Evolutionary conservation across 73 alveolate species (phyloP).

Genomic region (Breviolum minutum): DNA sequence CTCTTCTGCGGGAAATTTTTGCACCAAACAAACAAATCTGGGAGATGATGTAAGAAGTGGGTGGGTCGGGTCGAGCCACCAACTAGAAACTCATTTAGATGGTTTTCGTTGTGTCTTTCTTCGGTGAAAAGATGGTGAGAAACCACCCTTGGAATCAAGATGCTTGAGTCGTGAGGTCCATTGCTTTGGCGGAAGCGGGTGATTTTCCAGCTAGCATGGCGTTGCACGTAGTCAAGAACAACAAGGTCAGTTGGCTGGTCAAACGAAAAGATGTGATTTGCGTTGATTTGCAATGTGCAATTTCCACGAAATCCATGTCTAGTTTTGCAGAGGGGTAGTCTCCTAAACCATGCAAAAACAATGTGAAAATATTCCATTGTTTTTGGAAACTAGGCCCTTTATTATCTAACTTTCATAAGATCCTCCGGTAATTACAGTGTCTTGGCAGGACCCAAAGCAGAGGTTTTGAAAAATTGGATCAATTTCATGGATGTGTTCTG

Average conservation of each 20-base stretch:
- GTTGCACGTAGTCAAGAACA: constrained; percentile 83
- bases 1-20: no score
- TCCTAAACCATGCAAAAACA: neutral
- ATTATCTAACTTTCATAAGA: neutral
- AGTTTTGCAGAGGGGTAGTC: neutral
- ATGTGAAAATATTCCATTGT: neutral
- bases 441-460: no score
- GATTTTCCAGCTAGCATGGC: constrained; percentile 82
- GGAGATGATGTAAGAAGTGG: no score
- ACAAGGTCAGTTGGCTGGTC: constrained; percentile 38
- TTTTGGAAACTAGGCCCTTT: neutral
- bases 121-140: neutral
- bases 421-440: no score
- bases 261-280: neutral
- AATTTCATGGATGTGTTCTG: no score
- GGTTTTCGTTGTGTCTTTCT: no score
- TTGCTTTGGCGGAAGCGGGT: constrained; percentile 90
- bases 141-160: neutral
- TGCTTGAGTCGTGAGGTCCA: neutral
- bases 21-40: no score
- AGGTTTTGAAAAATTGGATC: no score
- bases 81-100: no score
- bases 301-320: no score
- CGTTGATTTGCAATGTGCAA: neutral
- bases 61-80: no score